Conservation (phyloP, 495 filamentous ascomycete genomes). For the Apiosordaria backusii region DNA sequence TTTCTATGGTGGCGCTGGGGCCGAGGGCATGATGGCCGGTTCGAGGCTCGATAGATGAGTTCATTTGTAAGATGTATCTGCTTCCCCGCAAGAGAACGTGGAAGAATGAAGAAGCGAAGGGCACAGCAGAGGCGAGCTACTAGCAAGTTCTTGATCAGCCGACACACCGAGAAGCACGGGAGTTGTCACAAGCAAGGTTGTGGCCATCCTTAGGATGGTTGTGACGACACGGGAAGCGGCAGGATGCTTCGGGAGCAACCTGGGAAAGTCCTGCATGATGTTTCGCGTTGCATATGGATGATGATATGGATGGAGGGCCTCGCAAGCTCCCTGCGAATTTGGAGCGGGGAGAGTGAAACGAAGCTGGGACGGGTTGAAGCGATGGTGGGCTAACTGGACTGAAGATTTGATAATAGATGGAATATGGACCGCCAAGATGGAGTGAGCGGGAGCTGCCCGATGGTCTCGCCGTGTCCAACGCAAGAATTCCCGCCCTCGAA, state of each 20-base stretch:
- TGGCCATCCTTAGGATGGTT: slow-evolving; percentile 3
- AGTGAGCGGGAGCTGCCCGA: neutral
- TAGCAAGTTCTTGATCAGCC: neutral
- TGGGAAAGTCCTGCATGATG: slow-evolving; percentile 20
- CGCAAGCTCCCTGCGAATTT: neutral
- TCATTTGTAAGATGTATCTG: neutral
- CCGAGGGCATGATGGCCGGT: neutral
- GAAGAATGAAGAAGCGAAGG: neutral
- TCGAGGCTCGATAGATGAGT: neutral
- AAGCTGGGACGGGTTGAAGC: neutral
- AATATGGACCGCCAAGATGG: neutral
- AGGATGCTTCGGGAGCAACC: slow-evolving; percentile 13
- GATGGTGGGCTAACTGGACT: neutral
- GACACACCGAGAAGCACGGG: slow-evolving; percentile 3
- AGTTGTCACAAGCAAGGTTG: slow-evolving; percentile 9
- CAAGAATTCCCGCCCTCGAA: neutral
- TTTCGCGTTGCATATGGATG: slow-evolving; percentile 15
- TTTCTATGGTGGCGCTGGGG: neutral
- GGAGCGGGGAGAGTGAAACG: neutral
- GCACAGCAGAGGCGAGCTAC: neutral
- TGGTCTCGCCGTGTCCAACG: neutral
- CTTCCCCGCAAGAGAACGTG: neutral
- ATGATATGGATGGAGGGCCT: neutral
- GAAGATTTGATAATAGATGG: neutral
- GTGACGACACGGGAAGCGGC: slow-evolving; percentile 17